Conservation (phyloP, 1,284 basidiomycete species). For the Rugosomyces carneus region DNA sequence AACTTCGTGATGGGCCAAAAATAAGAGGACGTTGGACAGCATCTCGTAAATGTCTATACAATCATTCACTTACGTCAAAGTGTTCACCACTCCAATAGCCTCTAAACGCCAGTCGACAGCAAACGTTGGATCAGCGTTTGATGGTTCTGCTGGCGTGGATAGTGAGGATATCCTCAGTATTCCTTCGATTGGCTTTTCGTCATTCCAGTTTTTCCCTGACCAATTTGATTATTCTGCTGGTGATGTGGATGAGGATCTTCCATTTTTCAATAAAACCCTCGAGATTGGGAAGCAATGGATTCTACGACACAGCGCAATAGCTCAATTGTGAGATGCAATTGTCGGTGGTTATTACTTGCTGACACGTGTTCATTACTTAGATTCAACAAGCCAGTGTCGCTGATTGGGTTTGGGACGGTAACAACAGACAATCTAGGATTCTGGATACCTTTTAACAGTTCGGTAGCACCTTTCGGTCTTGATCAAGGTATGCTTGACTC, state of each 20-base stretch:
- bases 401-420: slow-evolving; percentile 58
- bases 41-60: slow-evolving; percentile 33
- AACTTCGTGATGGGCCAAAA: slow-evolving; percentile 33
- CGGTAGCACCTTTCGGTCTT: slow-evolving; percentile 37
- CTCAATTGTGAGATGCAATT: slow-evolving; percentile 29
- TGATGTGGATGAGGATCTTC: slow-evolving; percentile 31
- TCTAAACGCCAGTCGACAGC: slow-evolving; percentile 41
- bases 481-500: slow-evolving; percentile 25
- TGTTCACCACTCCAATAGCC: slow-evolving; percentile 21
- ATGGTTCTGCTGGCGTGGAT: slow-evolving; percentile 62
- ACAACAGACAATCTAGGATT: slow-evolving; percentile 42
- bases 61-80: not conserved
- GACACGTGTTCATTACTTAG: slow-evolving; percentile 25
- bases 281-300: slow-evolving; percentile 53
- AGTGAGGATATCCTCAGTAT: slow-evolving; percentile 58
- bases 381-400: slow-evolving; percentile 47
- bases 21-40: slow-evolving; percentile 59
- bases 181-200: slow-evolving; percentile 47
- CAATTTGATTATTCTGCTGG: slow-evolving; percentile 43
- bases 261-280: slow-evolving; percentile 46
- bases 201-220: slow-evolving; percentile 65
- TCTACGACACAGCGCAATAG: slow-evolving; percentile 36
- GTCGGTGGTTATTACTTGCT: slow-evolving; percentile 1
- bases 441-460: slow-evolving; percentile 58
- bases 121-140: slow-evolving; percentile 41